Evolutionary conservation across 129 eudicot genomes (phyloP).

Genomic region (Sambucus nigra): DNA sequence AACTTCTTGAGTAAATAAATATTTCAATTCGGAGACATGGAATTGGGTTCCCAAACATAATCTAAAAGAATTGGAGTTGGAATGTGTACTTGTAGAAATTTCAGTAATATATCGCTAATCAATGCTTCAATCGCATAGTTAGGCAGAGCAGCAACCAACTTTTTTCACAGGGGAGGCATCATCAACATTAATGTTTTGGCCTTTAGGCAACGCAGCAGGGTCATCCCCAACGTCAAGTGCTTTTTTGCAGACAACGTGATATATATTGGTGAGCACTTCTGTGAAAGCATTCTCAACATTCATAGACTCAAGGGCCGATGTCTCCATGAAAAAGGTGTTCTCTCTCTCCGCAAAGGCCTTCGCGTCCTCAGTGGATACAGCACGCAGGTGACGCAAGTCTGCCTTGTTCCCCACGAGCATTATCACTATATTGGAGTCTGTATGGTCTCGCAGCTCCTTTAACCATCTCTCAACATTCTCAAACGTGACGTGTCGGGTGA

Average conservation of each 20-base stretch:
- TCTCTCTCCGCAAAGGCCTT: conserved; percentile 65
- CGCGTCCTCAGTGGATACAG: conserved; percentile 73
- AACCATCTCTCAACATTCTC: conserved; percentile 78
- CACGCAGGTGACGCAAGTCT: conserved; percentile 67
- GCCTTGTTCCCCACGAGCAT: conserved; percentile 80
- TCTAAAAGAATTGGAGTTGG: not conserved
- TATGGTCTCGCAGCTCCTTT: conserved; percentile 70
- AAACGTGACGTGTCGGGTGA: conserved; percentile 63
- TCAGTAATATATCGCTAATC: not conserved
- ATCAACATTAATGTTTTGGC: conserved; percentile 55
- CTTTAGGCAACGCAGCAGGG: conserved; percentile 48
- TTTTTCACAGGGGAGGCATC: conserved; percentile 62
- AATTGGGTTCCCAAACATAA: not conserved
- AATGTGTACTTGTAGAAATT: not conserved
- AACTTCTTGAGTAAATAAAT: too few species aligned
- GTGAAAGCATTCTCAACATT: conserved; percentile 71
- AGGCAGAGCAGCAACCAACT: conserved; percentile 50
- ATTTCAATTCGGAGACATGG: too few species aligned
- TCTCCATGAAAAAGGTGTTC: conserved; percentile 61
- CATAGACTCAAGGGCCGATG: conserved; percentile 70
- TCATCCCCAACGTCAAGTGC: conserved; percentile 59
- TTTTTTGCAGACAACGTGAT: conserved; percentile 62
- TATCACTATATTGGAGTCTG: conserved; percentile 65
- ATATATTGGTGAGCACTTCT: conserved; percentile 59
- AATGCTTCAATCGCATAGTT: not conserved